A percentile compares a stretch with the other conserved stretches of the same genome.
Evolutionary conservation across 2,329 filamentous ascomycete species (phyloP).

Genomic region (Aspergillus quadrilineatus): DNA sequence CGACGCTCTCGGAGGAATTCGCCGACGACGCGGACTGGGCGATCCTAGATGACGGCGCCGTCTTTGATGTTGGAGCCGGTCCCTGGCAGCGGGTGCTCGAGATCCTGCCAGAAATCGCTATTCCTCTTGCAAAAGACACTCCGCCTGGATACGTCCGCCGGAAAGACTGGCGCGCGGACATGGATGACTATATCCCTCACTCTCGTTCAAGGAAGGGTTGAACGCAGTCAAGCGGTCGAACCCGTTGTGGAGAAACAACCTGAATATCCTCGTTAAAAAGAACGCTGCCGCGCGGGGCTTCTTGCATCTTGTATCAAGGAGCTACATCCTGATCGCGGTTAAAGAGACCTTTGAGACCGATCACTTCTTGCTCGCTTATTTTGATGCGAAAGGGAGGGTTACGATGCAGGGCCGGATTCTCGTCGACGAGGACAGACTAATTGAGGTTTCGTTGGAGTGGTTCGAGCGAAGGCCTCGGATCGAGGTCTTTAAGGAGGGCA

Average conservation of each 20-base stretch:
- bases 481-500: background rate
- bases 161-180: background rate
- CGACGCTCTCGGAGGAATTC: conserved; percentile 1
- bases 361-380: background rate
- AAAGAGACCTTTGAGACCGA: background rate
- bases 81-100: conserved; percentile 1
- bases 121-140: background rate
- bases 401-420: conserved; percentile 1
- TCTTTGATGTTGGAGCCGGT: conserved; percentile 5
- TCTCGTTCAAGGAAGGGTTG: background rate
- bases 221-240: background rate
- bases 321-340: background rate
- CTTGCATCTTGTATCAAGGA: background rate
- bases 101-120: background rate
- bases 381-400: conserved; percentile 3
- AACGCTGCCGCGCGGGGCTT: background rate
- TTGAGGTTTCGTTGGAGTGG: background rate
- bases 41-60: background rate
- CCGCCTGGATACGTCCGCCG: background rate
- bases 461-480: background rate
- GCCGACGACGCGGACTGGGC: background rate
- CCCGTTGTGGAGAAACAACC: background rate
- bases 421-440: conserved; percentile 1
- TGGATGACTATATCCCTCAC: background rate
- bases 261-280: background rate